Base-by-base conservation (phyloP, 225 moss, liverwort and hornwort genomes). In the Antitrichia curtipendula region DNA sequence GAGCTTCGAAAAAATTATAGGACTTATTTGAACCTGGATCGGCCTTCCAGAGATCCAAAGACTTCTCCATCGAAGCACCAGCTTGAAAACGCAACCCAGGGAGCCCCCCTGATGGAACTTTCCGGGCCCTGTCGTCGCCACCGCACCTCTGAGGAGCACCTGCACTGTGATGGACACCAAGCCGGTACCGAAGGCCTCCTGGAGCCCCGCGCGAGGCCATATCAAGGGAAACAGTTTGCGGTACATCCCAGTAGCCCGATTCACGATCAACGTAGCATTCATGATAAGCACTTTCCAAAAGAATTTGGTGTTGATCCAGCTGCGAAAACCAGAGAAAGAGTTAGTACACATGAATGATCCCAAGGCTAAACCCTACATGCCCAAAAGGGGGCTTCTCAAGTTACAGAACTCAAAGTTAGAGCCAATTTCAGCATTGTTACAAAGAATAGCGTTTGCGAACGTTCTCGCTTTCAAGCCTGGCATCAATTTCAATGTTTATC, bases 231-330 rank as follows among this genome's bases (percentile, higher is more conserved):
- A 92, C 90, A 38, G 95, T 94, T 84, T 92, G 94, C 24, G 96
- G 96, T 14, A 96, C 94, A 81, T 96, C 96, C 96, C 96, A 96
- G 84, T 93, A 96, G 80, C 94, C 91, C 40, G 96, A 93, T 82
- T 97, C 95, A 76, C 92, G 94, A 80, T 97, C 97, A 71, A 96
- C 91, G 63, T 92, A 95, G 87, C 90, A 91, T 68, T 94, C 95
- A 53, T 92, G 91, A 70, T 89, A 91, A n/a, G 97, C 93, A 78
- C 93, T 89, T 92, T 95, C 94, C 82, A 94, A 71, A 72, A 91
- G 91, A 87, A 93, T 89, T 64, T 97, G 95, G 87, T 97, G 97
- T 70, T 81, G 86, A 84, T 91, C 86, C 88, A 93, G 86, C 97
- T 97, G 92, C 92, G 90, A 61, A 86, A 71, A 87, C 21, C 21